Conservation (phyloP, 805 yeast species). For the Wickerhamiella bombiphila region DNA sequence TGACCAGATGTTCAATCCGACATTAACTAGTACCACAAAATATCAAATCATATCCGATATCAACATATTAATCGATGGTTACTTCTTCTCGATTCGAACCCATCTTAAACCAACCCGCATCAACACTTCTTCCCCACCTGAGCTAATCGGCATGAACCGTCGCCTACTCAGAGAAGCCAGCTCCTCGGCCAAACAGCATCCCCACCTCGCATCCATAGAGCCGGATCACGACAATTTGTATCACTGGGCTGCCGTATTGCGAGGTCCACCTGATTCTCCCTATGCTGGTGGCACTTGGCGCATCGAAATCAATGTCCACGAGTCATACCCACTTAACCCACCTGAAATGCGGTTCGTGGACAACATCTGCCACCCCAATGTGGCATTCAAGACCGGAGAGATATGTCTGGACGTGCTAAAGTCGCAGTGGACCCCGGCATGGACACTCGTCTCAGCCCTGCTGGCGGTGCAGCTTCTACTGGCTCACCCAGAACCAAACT, state of each 20-base stretch:
- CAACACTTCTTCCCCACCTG: too few species aligned
- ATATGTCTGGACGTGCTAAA: conserved; percentile 27
- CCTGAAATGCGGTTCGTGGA: conserved; percentile 32
- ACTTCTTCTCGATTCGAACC: too few species aligned
- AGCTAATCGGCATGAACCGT: too few species aligned
- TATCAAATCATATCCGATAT: too few species aligned
- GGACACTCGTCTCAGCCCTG: conserved; percentile 26
- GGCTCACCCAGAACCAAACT: conserved; percentile 26
- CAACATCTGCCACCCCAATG: conserved; percentile 26
- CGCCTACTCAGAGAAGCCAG: conserved; percentile 21
- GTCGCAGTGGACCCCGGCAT: conserved; percentile 28
- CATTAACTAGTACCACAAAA: too few species aligned
- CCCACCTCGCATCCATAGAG: conserved; percentile 17
- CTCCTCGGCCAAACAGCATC: conserved; percentile 17
- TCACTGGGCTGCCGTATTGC: conserved; percentile 20
- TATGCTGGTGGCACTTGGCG: conserved; percentile 38
- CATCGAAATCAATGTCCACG: conserved; percentile 28
- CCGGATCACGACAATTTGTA: conserved; percentile 18
- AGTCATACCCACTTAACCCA: conserved; percentile 34
- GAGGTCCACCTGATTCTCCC: conserved; percentile 29
- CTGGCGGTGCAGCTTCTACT: conserved; percentile 26
- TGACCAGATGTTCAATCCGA: too few species aligned
- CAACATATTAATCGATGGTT: too few species aligned
- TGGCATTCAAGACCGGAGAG: conserved; percentile 27
- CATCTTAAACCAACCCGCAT: too few species aligned